phyloP scores from a whole-genome alignment of 495 filamentous ascomycete genomes.

The Aspergillus incahuasiensis region DNA sequence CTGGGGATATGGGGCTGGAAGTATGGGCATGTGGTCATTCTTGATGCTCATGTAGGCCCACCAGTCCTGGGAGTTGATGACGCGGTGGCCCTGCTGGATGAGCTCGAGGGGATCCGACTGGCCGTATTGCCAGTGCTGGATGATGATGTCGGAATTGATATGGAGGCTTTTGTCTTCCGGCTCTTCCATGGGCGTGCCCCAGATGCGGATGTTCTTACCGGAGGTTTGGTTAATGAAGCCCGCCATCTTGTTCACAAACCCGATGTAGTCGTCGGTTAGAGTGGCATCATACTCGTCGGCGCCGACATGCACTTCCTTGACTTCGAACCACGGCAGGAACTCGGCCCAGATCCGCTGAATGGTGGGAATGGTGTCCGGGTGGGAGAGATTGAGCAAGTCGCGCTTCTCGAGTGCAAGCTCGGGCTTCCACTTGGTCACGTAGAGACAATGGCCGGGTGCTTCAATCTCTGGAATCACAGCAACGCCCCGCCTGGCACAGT shows the following conservation, averaged over 20 bases:
- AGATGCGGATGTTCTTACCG: slow-evolving; percentile 48
- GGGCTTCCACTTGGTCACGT: slow-evolving; percentile 54
- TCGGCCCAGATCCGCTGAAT: slow-evolving; percentile 52
- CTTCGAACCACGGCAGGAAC: slow-evolving; percentile 53
- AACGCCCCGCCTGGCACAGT: slow-evolving; percentile 48
- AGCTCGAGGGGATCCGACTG: slow-evolving; percentile 49
- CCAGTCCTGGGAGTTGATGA: slow-evolving; percentile 54
- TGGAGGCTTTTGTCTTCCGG: slow-evolving; percentile 30
- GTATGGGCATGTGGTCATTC: slow-evolving; percentile 50
- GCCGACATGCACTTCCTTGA: slow-evolving; percentile 53
- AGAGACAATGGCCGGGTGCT: slow-evolving; percentile 48
- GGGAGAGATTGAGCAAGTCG: slow-evolving; percentile 50
- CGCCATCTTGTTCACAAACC: slow-evolving; percentile 51
- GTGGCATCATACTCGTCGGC: slow-evolving; percentile 52
- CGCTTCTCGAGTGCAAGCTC: slow-evolving; percentile 46
- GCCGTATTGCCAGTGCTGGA: slow-evolving; percentile 56
- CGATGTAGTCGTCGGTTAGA: slow-evolving; percentile 49
- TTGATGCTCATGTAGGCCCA: slow-evolving; percentile 55
- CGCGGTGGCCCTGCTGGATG: slow-evolving; percentile 33
- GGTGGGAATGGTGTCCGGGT: slow-evolving; percentile 50
- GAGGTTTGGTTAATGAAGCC: slow-evolving; percentile 36
- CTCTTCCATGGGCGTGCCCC: slow-evolving; percentile 45
- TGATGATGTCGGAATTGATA: slow-evolving; percentile 41
- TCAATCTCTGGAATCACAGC: slow-evolving; percentile 55
- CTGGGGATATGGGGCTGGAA: slow-evolving; percentile 50